Conservation (phyloP, 2,329 filamentous ascomycete species). For the Neoascochyta sp. region DNA sequence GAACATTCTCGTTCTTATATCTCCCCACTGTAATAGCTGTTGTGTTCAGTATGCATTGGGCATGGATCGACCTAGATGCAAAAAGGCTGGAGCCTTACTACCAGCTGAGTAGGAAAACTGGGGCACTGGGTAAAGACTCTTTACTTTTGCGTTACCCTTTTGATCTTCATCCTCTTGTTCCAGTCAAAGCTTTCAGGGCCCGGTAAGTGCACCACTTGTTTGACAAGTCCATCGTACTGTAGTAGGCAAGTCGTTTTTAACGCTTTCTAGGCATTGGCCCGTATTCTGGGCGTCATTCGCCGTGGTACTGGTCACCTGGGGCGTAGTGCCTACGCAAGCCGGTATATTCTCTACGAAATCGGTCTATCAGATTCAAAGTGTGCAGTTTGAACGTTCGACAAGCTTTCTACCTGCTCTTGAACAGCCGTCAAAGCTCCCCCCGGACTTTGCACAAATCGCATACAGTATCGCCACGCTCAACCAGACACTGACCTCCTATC, state of each 20-base stretch:
- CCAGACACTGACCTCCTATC: conserved; percentile 46
- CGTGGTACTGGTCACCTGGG: conserved; percentile 54
- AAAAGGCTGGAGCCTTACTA: conserved; percentile 60
- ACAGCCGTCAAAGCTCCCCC: conserved; percentile 33
- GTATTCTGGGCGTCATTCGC: conserved; percentile 49
- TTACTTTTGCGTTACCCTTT: conserved; percentile 55
- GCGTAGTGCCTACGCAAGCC: conserved; percentile 54
- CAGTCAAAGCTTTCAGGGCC: conserved; percentile 39
- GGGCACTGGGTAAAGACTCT: conserved; percentile 46
- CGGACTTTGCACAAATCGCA: conserved; percentile 43
- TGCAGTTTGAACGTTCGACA: conserved; percentile 17
- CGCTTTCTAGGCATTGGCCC: conserved; percentile 48
- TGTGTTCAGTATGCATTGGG: conserved; percentile 55
- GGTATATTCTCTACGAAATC: conserved; percentile 48
- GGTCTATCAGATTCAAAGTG: conserved; percentile 16
- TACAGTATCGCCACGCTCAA: conserved; percentile 49
- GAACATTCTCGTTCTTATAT: conserved; percentile 49
- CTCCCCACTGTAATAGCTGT: conserved; percentile 54
- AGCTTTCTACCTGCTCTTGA: conserved; percentile 22
- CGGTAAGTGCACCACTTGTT: conserved; percentile 12
- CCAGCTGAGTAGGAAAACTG: conserved; percentile 49
- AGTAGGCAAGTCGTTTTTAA: conserved; percentile 2
- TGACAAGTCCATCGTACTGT: background rate
- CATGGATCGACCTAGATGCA: conserved; percentile 57
- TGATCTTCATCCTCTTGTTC: conserved; percentile 46